Conservation (phyloP, 805 yeast species). For the Cyberlindnera xishuangbannaensis region DNA sequence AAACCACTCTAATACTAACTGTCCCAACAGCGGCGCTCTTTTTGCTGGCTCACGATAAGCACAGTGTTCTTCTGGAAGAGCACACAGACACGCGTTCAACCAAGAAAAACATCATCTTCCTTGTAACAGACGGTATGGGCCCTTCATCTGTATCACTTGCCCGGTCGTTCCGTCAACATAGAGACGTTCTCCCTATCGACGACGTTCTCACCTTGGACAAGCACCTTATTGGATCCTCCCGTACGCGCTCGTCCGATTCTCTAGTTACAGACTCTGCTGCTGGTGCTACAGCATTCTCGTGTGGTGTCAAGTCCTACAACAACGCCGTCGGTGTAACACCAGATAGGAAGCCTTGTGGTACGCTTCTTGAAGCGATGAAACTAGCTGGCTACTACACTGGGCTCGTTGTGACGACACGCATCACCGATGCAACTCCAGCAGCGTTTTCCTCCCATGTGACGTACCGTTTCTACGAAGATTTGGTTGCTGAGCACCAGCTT, state of each 20-base stretch:
- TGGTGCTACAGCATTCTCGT: constrained; percentile 91
- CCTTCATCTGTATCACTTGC: constrained; percentile 82
- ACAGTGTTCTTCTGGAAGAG: neutral
- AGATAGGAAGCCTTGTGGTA: constrained; percentile 70
- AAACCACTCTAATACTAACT: no score
- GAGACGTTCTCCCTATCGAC: constrained; percentile 46
- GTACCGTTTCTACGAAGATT: constrained; percentile 70
- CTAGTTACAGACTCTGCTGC: constrained; percentile 94
- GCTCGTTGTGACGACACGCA: constrained; percentile 83
- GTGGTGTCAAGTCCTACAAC: constrained; percentile 78
- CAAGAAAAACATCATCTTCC: constrained; percentile 75
- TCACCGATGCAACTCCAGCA: constrained; percentile 96
- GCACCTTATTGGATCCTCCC: constrained; percentile 72
- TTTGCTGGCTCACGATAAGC: constrained; percentile 1
- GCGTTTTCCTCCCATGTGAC: constrained; percentile 79
- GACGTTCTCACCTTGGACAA: constrained; percentile 60
- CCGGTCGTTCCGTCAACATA: constrained; percentile 63
- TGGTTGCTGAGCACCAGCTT: constrained; percentile 82
- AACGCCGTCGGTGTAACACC: constrained; percentile 89
- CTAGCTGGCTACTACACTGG: constrained; percentile 79
- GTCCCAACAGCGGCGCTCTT: neutral
- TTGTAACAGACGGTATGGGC: constrained; percentile 96
- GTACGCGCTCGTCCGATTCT: constrained; percentile 75
- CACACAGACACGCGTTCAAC: neutral
- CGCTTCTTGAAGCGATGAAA: constrained; percentile 83